Percentiles rank a stretch among this genome's conserved stretches.
Evolutionary conservation across 768 basidiomycete genomes (phyloP).

Genomic region (Amanita rubescens): DNA sequence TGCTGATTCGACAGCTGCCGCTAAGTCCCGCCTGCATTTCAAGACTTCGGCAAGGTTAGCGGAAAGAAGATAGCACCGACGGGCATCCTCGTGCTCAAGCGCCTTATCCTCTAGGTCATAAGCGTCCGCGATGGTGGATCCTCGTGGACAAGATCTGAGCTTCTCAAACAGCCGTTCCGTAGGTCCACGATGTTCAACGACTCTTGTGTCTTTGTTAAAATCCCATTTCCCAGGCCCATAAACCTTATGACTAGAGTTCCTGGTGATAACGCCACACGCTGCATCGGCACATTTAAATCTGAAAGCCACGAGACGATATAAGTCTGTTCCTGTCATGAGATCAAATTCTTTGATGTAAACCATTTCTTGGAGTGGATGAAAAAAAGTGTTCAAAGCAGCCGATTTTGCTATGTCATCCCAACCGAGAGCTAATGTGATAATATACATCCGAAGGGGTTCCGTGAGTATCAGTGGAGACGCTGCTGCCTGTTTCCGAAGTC

Average conservation of each 20-base stretch:
- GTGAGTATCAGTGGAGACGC: background rate
- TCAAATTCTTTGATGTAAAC: background rate
- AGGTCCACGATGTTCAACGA: background rate
- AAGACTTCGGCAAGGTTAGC: too few species aligned
- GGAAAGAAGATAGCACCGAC: too few species aligned
- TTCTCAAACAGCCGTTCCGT: background rate
- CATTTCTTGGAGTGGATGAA: background rate
- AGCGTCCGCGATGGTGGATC: background rate
- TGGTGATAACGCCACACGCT: background rate
- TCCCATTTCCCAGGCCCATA: background rate
- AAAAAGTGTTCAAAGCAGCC: background rate
- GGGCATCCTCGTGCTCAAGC: too few species aligned
- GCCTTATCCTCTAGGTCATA: too few species aligned
- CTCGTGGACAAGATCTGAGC: background rate
- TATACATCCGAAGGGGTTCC: background rate
- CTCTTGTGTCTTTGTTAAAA: too few species aligned
- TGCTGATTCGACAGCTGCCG: background rate
- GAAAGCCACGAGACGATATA: background rate
- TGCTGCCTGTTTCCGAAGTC: background rate
- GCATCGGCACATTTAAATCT: constrained; percentile 3
- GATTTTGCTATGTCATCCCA: background rate
- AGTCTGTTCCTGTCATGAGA: background rate
- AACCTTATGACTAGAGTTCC: background rate
- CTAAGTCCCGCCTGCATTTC: too few species aligned
- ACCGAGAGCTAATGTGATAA: background rate